Evolutionary conservation across 2,329 filamentous ascomycete species (phyloP).

Genomic region (Talaromyces rugulosus): DNA sequence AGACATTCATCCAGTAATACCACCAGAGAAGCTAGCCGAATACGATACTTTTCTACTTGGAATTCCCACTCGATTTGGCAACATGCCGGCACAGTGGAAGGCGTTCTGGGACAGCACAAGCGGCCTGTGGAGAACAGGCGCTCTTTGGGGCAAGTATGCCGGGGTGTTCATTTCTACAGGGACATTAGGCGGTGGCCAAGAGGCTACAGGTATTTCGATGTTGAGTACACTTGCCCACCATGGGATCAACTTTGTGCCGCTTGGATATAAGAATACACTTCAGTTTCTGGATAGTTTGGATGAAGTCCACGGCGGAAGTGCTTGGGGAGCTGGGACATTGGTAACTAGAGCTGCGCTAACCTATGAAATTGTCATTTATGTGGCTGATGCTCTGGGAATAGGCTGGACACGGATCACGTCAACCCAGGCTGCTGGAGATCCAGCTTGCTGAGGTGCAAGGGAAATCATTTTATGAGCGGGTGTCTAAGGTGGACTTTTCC

Average conservation of each 20-base stretch:
- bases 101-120: conserved; percentile 79
- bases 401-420: conserved; percentile 69
- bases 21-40: conserved; percentile 57
- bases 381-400: conserved; percentile 26
- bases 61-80: conserved; percentile 93
- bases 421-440: conserved; percentile 71
- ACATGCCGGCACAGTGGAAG: conserved; percentile 97
- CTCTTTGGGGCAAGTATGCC: conserved; percentile 80
- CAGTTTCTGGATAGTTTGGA: conserved; percentile 62
- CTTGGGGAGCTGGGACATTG: conserved; percentile 95
- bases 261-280: conserved; percentile 85
- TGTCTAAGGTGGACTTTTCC: conserved; percentile 65
- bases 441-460: conserved; percentile 78
- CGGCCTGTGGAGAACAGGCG: conserved; percentile 73
- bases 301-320: conserved; percentile 79
- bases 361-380: not conserved
- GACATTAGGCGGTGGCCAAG: conserved; percentile 83
- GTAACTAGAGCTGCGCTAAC: conserved; percentile 39
- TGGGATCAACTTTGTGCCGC: conserved; percentile 89
- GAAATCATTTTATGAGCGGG: conserved; percentile 72
- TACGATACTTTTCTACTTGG: conserved; percentile 92
- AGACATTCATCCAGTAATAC: conserved; percentile 60
- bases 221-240: conserved; percentile 89
- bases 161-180: conserved; percentile 85
- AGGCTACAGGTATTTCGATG: conserved; percentile 73